phyloP scores from a whole-genome alignment of 129 eudicot species.

The Gnaphalium uliginosum region DNA sequence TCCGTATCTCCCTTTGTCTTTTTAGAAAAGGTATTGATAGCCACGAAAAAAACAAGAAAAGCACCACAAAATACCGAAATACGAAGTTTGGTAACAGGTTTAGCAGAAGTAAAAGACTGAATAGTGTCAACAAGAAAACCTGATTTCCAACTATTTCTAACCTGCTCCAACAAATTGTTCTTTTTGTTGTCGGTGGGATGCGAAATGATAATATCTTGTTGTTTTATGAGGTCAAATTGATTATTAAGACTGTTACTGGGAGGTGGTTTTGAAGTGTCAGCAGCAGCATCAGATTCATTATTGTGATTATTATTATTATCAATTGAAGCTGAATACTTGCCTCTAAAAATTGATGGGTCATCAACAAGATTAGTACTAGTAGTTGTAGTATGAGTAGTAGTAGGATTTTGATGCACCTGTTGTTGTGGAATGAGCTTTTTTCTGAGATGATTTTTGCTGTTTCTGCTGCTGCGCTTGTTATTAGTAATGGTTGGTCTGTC shows the following conservation, averaged over 20 bases:
- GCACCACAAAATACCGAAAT: conserved; percentile 55
- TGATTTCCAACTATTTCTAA: neutral
- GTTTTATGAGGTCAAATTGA: neutral
- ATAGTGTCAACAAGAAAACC: neutral
- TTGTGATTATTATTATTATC: neutral
- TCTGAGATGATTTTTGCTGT: neutral
- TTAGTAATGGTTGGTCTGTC: neutral
- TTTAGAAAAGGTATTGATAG: conserved; percentile 37
- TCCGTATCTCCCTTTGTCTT: conserved; percentile 28
- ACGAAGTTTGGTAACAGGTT: conserved; percentile 43
- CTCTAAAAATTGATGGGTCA: neutral
- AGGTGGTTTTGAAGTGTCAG: neutral
- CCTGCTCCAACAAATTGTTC: neutral
- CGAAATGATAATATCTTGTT: neutral
- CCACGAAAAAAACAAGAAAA: conserved; percentile 42
- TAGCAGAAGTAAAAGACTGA: neutral
- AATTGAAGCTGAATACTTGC: neutral
- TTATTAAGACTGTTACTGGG: neutral
- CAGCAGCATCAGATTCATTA: neutral
- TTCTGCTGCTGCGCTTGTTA: neutral
- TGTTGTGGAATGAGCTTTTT: neutral
- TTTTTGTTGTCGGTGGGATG: neutral
- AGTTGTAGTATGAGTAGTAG: neutral
- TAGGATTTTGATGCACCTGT: neutral
- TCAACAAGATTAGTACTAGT: neutral